phyloP scores from a whole-genome alignment of 192 early-diverging fungal species.

The Backusella tarrabulga region DNA sequence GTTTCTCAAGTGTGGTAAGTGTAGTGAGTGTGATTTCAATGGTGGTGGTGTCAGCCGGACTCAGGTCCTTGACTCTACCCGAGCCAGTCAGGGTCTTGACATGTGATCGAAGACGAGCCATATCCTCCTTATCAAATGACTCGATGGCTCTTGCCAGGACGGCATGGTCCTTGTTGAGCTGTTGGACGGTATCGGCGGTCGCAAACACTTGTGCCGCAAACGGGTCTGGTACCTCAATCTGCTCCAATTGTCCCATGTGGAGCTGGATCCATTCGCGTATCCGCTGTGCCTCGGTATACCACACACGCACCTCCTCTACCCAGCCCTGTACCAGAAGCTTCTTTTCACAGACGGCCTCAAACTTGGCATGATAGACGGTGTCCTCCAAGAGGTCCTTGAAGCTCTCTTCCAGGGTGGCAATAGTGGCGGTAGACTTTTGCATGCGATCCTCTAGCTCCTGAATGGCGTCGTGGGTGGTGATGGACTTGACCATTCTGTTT shows the following conservation, averaged over 20 bases:
- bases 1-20: slow-evolving; percentile 36
- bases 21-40: slow-evolving; percentile 45
- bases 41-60: slow-evolving; percentile 46
- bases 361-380: background rate
- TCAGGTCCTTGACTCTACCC: slow-evolving; percentile 28
- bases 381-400: background rate
- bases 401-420: background rate
- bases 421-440: background rate
- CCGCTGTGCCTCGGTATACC: slow-evolving; percentile 39
- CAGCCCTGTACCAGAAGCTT: slow-evolving; percentile 28
- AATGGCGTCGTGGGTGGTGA: slow-evolving; percentile 27
- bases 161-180: slow-evolving; percentile 28
- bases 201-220: slow-evolving; percentile 5
- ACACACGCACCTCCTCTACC: slow-evolving; percentile 32
- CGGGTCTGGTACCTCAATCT: slow-evolving; percentile 24
- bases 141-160: slow-evolving; percentile 39
- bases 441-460: slow-evolving; percentile 24
- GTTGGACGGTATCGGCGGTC: slow-evolving; percentile 26
- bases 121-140: slow-evolving; percentile 41
- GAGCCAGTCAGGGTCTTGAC: slow-evolving; percentile 42
- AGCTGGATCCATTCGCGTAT: slow-evolving; percentile 39
- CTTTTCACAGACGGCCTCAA: slow-evolving; percentile 22
- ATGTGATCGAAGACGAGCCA: slow-evolving; percentile 42
- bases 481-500: slow-evolving; percentile 28
- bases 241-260: slow-evolving; percentile 32